Conservation (phyloP, 2,329 filamentous ascomycete species). For the Arthrobotrys iridis region DNA sequence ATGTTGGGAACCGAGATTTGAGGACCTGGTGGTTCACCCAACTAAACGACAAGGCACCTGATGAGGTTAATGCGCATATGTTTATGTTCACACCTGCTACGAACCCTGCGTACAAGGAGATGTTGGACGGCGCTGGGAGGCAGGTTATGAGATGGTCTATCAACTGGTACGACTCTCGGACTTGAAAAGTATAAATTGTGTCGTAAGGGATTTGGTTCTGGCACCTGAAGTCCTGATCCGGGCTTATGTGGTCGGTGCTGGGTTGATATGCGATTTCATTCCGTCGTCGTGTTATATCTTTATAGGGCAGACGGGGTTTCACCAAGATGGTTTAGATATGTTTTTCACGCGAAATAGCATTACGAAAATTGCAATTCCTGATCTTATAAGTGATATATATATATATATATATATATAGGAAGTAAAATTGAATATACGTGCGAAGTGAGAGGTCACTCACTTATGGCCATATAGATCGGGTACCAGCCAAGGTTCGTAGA, state of each 20-base stretch:
- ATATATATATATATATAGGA: no score
- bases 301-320: not conserved
- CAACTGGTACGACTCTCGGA: slow-evolving; percentile 74
- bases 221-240: slow-evolving; percentile 3
- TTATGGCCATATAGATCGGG: no score
- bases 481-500: no score
- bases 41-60: slow-evolving; percentile 79
- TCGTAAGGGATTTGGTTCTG: slow-evolving; percentile 54
- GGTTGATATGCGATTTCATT: not conserved
- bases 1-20: slow-evolving; percentile 56
- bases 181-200: no score
- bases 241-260: not conserved
- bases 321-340: no score
- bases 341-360: no score
- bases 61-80: slow-evolving; percentile 85
- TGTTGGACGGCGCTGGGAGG: slow-evolving; percentile 73
- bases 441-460: no score
- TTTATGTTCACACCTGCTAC: slow-evolving; percentile 77
- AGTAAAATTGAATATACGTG: no score
- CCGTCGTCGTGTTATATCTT: not conserved
- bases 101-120: slow-evolving; percentile 76
- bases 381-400: no score
- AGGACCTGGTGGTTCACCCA: slow-evolving; percentile 73
- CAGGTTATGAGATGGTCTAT: slow-evolving; percentile 73
- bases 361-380: no score